Base-by-base conservation (phyloP, 2,329 filamentous ascomycete species). In the Dactylellina drechsleri region DNA sequence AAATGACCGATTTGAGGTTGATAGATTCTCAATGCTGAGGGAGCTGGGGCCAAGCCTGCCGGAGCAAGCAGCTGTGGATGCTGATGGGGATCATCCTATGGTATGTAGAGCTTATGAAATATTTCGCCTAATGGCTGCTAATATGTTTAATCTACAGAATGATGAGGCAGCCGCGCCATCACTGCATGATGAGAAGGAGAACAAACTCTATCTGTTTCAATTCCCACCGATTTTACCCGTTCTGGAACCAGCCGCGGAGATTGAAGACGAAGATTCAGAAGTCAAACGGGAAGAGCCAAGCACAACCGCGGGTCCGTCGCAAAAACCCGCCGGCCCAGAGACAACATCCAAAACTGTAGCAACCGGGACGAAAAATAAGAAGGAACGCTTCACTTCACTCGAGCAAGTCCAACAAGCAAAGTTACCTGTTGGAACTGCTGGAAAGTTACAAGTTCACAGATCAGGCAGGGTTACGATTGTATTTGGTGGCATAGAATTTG, bases 401-500 rank as follows among this genome's bases (percentile, higher is more conserved):
- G 82, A 62, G 20, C 62, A 74, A 12, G 58, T 74, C 4, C 62
- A 67, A 36, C 26, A 81, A 77, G 80, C 79, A 1, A 79, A 82
- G 28, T 82, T 87, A 3, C 84, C 85, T 1, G 82, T 85, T 0
- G 88, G 88, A 1, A 81, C 83, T 4, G 87, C 87, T 5, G 88
- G 88, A 59, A 89, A 89, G 78, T 79, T 90, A 26, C 84, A 87
- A 40, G 85, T 90, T 2, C 87, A 89, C 80, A 83, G 85, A 53
- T 89, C 87, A 2, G 88, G 88, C 4, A 85, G 85, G 53, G 86
- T 88, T 40, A 87, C 86, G 10, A 81, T 90, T 77, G 84, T 88
- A 78, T 90, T 88, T 87, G 88, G 88, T 52, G 87, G 87, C 12
- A 86, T 87, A 50, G 85, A 83, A 76, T 84, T 89, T 78, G 85